Percentiles rank a stretch among this genome's conserved stretches.
These are phyloP conservation scores for Somion occarium DNA, from an alignment of 1,284 basidiomycete species.

Conservation along the genomic window DNA sequence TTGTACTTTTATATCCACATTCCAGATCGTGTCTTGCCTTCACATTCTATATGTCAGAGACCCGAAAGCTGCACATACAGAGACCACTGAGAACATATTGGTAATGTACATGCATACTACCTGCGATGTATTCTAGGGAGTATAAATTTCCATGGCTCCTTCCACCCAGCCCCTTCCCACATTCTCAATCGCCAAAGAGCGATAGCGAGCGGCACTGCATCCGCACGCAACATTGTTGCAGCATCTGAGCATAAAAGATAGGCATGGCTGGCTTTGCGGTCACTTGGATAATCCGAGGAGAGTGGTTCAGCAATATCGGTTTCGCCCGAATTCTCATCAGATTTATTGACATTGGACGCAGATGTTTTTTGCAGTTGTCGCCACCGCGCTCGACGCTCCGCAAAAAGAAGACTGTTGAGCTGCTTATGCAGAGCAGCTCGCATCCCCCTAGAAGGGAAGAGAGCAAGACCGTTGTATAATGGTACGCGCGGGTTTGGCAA, in stretches of 20 bases:
- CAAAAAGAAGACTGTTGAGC: slow-evolving; percentile 40
- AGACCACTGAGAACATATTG: no score
- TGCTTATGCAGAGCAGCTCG: slow-evolving; percentile 49
- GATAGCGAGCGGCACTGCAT: slow-evolving; percentile 56
- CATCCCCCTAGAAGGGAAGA: slow-evolving; percentile 57
- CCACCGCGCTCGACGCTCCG: slow-evolving; percentile 38
- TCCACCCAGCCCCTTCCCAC: slow-evolving; percentile 47
- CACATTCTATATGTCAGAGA: neutral
- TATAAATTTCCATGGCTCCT: neutral
- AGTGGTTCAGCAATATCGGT: neutral
- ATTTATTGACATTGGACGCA: neutral
- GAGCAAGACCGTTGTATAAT: slow-evolving; percentile 56
- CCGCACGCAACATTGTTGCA: slow-evolving; percentile 44
- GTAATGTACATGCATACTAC: no score
- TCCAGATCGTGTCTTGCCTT: neutral
- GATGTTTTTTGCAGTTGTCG: slow-evolving; percentile 1
- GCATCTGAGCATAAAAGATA: slow-evolving; percentile 57
- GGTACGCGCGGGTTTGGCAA: slow-evolving; percentile 48
- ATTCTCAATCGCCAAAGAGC: slow-evolving; percentile 73
- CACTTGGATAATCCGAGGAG: slow-evolving; percentile 17
- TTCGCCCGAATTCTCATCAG: neutral
- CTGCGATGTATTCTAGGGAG: no score
- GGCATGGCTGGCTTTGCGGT: slow-evolving; percentile 57
- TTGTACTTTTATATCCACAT: slow-evolving; percentile 6
- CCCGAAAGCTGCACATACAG: no score